Percentiles rank a stretch among this genome's conserved stretches.
Evolutionary conservation across 768 basidiomycete species (phyloP).

Genomic region (Agaricus blazei): DNA sequence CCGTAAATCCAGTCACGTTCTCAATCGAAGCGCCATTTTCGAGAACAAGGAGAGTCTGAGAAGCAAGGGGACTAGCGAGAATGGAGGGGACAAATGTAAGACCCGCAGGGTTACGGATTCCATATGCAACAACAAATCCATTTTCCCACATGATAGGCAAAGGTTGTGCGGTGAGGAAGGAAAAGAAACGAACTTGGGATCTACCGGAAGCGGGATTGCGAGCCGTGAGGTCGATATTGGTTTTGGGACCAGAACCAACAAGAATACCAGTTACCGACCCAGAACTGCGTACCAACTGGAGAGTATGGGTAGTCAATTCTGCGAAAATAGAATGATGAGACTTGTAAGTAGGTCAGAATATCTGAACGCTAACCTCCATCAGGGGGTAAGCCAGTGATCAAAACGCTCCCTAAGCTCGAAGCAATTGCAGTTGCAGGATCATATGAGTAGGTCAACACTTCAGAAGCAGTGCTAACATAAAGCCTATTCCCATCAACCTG

Average conservation of each 20-base stretch:
- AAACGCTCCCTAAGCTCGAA: conserved; percentile 15
- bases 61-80: background rate
- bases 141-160: conserved; percentile 20
- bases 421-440: conserved; percentile 26
- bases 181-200: conserved; percentile 33
- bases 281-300: conserved; percentile 25
- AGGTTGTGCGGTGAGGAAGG: conserved; percentile 13
- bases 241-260: conserved; percentile 31
- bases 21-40: conserved; percentile 43
- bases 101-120: conserved; percentile 40
- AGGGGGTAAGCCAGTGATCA: conserved; percentile 29
- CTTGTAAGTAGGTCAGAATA: background rate
- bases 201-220: conserved; percentile 37
- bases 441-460: conserved; percentile 30
- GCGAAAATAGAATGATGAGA: background rate
- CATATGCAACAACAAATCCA: conserved; percentile 34
- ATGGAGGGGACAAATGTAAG: conserved; percentile 25
- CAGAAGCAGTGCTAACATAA: conserved; percentile 34
- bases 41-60: conserved; percentile 26
- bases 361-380: conserved; percentile 30
- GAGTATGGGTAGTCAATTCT: conserved; percentile 39
- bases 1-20: conserved; percentile 31
- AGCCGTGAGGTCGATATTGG: conserved; percentile 38
- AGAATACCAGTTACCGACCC: conserved; percentile 22
- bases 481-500: conserved; percentile 27